phyloP scores from a whole-genome alignment of 139 green algal genomes.

The Chlamydomonas schloesseri region DNA sequence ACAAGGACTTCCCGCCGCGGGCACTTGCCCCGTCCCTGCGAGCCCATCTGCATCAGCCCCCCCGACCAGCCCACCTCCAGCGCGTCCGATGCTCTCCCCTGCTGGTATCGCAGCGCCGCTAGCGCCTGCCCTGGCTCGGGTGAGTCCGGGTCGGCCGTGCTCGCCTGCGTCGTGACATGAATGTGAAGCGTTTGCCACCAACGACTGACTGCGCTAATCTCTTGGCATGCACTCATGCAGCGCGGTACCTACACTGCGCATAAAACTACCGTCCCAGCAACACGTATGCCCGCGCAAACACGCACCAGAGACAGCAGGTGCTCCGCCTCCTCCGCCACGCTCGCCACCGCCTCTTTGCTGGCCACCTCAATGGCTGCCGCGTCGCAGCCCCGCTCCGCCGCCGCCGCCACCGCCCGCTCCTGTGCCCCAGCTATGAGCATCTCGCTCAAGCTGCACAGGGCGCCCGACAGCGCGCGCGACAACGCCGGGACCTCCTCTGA shows the following conservation, averaged over 20 bases:
- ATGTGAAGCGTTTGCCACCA: too few relatives aligned
- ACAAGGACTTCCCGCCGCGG: too few relatives aligned
- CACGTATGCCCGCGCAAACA: neutral
- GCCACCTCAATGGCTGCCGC: too few relatives aligned
- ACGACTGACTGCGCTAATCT: too few relatives aligned
- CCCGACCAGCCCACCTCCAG: slow-evolving; percentile 35
- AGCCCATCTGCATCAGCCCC: too few relatives aligned
- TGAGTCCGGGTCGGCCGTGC: slow-evolving; percentile 45
- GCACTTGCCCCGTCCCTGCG: too few relatives aligned
- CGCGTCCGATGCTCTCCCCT: slow-evolving; percentile 31
- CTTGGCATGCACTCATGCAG: too few relatives aligned
- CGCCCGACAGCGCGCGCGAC: slow-evolving; percentile 53
- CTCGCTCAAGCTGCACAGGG: slow-evolving; percentile 79
- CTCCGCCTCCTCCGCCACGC: slow-evolving; percentile 63
- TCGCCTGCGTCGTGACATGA: slow-evolving; percentile 21
- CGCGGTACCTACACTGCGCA: too few relatives aligned
- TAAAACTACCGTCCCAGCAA: too few relatives aligned
- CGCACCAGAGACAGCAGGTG: slow-evolving; percentile 57
- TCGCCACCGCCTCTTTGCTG: too few relatives aligned
- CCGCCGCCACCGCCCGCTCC: neutral
- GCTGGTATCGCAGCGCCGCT: slow-evolving; percentile 59
- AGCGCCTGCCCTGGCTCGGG: slow-evolving; percentile 75
- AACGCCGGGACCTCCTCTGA: slow-evolving; percentile 23
- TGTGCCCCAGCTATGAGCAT: slow-evolving; percentile 52
- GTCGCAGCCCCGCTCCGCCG: neutral